phyloP scores from a whole-genome alignment of 345 rosid genomes.

The Leavenworthia alabamica region DNA sequence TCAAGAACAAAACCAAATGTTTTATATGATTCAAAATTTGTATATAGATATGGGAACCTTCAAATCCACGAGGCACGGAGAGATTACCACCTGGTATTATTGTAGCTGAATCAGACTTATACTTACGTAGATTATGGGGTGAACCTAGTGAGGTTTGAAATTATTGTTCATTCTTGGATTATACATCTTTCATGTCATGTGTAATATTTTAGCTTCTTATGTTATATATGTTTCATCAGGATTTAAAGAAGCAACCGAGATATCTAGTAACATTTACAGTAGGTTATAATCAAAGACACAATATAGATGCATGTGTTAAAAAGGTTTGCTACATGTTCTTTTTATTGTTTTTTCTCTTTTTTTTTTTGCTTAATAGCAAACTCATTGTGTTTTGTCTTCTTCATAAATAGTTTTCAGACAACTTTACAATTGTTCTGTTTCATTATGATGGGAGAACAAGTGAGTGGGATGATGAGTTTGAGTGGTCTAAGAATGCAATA shows the following conservation, averaged over 20 bases:
- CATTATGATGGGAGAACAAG: conserved; percentile 82
- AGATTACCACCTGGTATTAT: conserved; percentile 77
- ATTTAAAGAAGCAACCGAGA: conserved; percentile 64
- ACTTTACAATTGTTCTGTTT: conserved; percentile 72
- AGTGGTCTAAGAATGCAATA: conserved; percentile 80
- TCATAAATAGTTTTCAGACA: conserved; percentile 58
- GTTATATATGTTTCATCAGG: conserved; percentile 37
- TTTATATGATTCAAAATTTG: neutral
- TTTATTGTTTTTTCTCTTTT: neutral
- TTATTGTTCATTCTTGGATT: conserved; percentile 6
- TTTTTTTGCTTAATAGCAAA: neutral
- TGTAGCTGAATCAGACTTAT: conserved; percentile 71
- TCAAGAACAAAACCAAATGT: neutral
- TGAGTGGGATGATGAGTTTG: conserved; percentile 82
- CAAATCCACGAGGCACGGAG: conserved; percentile 92
- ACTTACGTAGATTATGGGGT: conserved; percentile 81
- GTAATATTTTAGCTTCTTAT: neutral
- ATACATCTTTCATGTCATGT: neutral
- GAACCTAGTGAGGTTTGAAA: conserved; percentile 69
- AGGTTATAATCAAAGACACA: conserved; percentile 60
- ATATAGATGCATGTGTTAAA: conserved; percentile 60
- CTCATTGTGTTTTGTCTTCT: conserved; percentile 26
- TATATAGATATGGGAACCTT: conserved; percentile 62
- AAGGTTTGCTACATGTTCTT: conserved; percentile 48
- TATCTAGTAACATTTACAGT: conserved; percentile 81